phyloP scores from a whole-genome alignment of 148 eudicot genomes.

The Vaccinium corymbosum region DNA sequence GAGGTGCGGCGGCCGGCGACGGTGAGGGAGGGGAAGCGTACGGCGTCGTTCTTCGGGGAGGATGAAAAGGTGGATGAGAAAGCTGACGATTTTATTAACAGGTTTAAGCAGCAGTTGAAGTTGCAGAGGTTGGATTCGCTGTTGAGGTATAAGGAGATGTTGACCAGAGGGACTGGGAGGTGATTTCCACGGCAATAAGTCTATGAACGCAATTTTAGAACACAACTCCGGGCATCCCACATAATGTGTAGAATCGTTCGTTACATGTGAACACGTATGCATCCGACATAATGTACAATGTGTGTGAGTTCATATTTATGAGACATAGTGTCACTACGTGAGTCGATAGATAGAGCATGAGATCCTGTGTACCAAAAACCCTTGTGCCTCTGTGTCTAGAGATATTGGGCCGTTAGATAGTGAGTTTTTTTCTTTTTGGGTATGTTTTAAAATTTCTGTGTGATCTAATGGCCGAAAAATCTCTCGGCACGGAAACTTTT shows the following conservation, averaged over 20 bases:
- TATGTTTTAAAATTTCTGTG: no score
- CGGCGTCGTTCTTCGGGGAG: constrained; percentile 25
- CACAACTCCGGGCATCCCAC: neutral
- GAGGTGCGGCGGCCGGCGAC: constrained; percentile 25
- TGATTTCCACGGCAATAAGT: neutral
- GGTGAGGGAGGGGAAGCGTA: constrained; percentile 16
- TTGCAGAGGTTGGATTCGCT: constrained; percentile 69
- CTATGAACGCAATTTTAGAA: neutral
- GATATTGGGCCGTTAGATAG: no score
- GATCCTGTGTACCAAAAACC: no score
- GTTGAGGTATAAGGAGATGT: constrained; percentile 40
- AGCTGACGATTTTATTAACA: constrained; percentile 70
- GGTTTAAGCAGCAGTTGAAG: constrained; percentile 72
- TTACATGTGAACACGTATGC: neutral
- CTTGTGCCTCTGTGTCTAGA: no score
- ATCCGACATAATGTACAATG: no score
- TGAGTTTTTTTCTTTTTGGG: no score
- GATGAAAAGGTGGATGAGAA: constrained; percentile 62
- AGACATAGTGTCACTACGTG: no score
- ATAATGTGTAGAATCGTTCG: no score
- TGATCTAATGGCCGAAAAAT: no score
- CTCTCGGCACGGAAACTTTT: no score
- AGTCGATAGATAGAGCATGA: no score
- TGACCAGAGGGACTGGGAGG: constrained; percentile 25
- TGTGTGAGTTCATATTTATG: no score